Percentiles rank a stretch among this genome's conserved stretches.
phyloP scores from a whole-genome alignment of 2,329 filamentous ascomycete species.

The Pestalotiopsis sp. region DNA sequence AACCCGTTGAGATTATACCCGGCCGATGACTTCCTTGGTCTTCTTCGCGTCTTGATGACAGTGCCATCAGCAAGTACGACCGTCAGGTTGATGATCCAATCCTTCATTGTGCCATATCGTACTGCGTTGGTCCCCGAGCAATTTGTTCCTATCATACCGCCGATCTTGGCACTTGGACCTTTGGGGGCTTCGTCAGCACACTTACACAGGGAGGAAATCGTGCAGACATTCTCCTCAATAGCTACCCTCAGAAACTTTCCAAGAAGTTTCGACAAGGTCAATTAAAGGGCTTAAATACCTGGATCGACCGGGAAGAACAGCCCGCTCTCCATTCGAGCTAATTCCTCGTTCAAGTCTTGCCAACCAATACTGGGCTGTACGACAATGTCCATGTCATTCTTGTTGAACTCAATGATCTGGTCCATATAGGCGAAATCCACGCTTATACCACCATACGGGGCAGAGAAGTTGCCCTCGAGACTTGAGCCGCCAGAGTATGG shows the following conservation, averaged over 20 bases:
- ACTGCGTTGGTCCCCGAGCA: slow-evolving; percentile 80
- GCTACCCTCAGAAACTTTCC: no score
- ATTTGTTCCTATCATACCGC: slow-evolving; percentile 82
- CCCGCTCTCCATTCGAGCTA: slow-evolving; percentile 69
- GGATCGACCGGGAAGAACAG: slow-evolving; percentile 93
- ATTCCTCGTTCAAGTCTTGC: slow-evolving; percentile 80
- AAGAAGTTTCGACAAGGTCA: background rate
- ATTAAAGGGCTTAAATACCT: slow-evolving; percentile 46
- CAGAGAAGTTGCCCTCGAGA: slow-evolving; percentile 87
- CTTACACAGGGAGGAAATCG: background rate
- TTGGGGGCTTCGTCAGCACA: background rate
- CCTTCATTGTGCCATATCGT: slow-evolving; percentile 83
- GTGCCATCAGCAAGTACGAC: slow-evolving; percentile 79
- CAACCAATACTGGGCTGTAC: slow-evolving; percentile 92
- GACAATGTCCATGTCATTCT: slow-evolving; percentile 89
- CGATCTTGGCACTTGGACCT: slow-evolving; percentile 72
- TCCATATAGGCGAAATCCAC: slow-evolving; percentile 92
- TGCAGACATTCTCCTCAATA: no score
- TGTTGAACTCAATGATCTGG: slow-evolving; percentile 75
- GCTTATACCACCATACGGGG: slow-evolving; percentile 83
- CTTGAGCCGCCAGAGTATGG: slow-evolving; percentile 86
- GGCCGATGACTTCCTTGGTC: slow-evolving; percentile 80
- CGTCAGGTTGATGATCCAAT: slow-evolving; percentile 83
- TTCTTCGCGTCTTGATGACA: slow-evolving; percentile 75
- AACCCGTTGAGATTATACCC: slow-evolving; percentile 82